These are phyloP conservation scores for Kodamaea arcana DNA, from an alignment of 1,139 yeast genomes.

Conservation along the genomic window DNA sequence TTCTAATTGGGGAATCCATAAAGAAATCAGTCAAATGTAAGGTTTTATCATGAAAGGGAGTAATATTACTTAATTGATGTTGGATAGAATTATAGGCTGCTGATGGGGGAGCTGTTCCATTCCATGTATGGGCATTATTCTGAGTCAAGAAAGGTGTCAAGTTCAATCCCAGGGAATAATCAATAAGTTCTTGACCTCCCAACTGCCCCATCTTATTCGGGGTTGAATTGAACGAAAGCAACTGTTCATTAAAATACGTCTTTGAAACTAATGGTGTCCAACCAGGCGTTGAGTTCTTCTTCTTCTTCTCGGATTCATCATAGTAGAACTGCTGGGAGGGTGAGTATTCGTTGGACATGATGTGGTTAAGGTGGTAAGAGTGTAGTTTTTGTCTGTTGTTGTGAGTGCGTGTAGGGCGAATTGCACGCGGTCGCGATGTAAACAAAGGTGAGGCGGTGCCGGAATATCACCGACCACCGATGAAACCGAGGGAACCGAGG, in stretches of 20 bases:
- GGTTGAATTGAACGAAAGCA: slow-evolving; percentile 34
- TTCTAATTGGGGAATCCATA: slow-evolving; percentile 41
- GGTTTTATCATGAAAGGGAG: slow-evolving; percentile 45
- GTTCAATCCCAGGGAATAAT: slow-evolving; percentile 38
- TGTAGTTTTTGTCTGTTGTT: no score
- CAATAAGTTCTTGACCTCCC: slow-evolving; percentile 16
- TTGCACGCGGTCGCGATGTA: slow-evolving; percentile 2
- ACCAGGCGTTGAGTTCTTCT: slow-evolving; percentile 15
- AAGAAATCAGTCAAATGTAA: slow-evolving; percentile 42
- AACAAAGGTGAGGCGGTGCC: slow-evolving; percentile 1
- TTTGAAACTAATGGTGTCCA: slow-evolving; percentile 46
- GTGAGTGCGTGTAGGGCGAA: no score
- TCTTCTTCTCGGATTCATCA: slow-evolving; percentile 8
- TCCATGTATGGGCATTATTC: slow-evolving; percentile 4
- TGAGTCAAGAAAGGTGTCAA: slow-evolving; percentile 45
- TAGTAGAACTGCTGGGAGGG: slow-evolving; percentile 33
- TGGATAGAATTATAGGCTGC: slow-evolving; percentile 13
- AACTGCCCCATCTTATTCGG: slow-evolving; percentile 24
- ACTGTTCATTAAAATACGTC: slow-evolving; percentile 35
- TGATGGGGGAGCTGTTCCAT: slow-evolving; percentile 11
- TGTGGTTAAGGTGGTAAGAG: no score
- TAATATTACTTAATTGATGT: slow-evolving; percentile 25
- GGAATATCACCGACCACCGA: background rate
- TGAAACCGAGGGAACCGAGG: background rate
- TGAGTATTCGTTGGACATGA: slow-evolving; percentile 34